Conservation (phyloP, 257 asterid species). For the Solanum virginianum region DNA sequence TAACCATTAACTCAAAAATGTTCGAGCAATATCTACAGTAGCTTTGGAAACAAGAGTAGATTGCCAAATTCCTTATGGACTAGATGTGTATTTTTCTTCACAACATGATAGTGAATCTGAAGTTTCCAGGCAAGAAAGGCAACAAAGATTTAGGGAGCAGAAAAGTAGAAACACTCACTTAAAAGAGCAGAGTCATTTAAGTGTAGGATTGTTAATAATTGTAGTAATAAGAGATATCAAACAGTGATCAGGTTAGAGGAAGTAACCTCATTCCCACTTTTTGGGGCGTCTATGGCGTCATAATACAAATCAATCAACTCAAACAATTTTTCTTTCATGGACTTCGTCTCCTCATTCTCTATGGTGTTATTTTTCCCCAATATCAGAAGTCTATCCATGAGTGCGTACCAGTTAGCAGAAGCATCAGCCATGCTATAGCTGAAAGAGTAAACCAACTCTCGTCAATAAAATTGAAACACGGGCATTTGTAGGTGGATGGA, state of each 20-base stretch:
- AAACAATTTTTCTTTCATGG: conserved; percentile 25
- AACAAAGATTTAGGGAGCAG: background rate
- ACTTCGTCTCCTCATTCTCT: conserved; percentile 18
- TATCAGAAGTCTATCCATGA: conserved; percentile 59
- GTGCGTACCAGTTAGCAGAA: conserved; percentile 62
- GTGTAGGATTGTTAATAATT: background rate
- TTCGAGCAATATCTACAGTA: background rate
- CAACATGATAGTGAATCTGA: background rate
- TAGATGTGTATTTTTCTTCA: background rate
- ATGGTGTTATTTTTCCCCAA: conserved; percentile 23
- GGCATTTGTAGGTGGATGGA: background rate
- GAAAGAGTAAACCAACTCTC: background rate
- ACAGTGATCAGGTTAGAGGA: background rate
- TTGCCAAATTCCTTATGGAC: background rate
- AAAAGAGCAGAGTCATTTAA: background rate
- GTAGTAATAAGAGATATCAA: background rate
- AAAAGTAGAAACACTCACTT: background rate
- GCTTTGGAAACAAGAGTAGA: background rate
- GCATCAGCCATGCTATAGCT: conserved; percentile 51
- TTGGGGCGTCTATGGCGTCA: conserved; percentile 87
- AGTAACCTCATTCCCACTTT: conserved; percentile 71
- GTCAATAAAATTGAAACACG: background rate
- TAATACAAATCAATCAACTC: conserved; percentile 55
- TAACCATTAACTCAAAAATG: background rate
- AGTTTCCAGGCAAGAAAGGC: background rate